phyloP scores from a whole-genome alignment of 257 asterid species.

The Buddleja alternifolia region DNA sequence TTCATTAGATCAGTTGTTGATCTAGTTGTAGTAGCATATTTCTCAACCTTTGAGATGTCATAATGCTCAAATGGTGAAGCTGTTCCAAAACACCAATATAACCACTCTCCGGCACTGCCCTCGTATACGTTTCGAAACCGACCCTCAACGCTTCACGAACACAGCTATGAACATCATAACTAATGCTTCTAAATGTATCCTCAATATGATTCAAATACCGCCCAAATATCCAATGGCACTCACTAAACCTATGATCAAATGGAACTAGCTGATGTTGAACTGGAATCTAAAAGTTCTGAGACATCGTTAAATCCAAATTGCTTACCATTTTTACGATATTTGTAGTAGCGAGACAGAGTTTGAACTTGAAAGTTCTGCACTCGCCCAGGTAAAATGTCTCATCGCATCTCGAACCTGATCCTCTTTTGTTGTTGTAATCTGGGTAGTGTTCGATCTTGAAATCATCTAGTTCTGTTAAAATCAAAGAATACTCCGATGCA shows the following conservation, averaged over 20 bases:
- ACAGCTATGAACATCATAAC: constrained; percentile 29
- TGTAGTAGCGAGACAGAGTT: neutral
- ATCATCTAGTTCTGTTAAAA: constrained; percentile 25
- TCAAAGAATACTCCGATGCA: constrained; percentile 37
- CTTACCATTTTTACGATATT: neutral
- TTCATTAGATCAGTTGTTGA: constrained; percentile 1
- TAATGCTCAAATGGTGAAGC: constrained; percentile 43
- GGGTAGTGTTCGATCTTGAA: constrained; percentile 56
- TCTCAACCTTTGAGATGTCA: constrained; percentile 38
- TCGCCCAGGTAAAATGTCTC: constrained; percentile 47
- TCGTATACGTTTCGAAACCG: constrained; percentile 42
- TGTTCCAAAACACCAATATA: constrained; percentile 44
- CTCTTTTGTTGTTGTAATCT: constrained; percentile 59
- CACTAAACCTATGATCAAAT: neutral
- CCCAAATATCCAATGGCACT: constrained; percentile 41
- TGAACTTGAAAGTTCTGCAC: constrained; percentile 54
- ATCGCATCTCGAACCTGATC: constrained; percentile 53
- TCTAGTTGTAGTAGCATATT: constrained; percentile 25
- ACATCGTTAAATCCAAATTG: neutral
- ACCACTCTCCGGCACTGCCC: constrained; percentile 27
- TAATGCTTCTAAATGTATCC: constrained; percentile 45
- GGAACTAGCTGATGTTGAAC: constrained; percentile 7
- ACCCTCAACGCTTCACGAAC: constrained; percentile 35
- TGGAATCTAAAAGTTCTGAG: constrained; percentile 2
- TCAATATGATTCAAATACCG: constrained; percentile 38